phyloP scores from a whole-genome alignment of 208 protist genomes.

The Leishmania lainsoni region DNA sequence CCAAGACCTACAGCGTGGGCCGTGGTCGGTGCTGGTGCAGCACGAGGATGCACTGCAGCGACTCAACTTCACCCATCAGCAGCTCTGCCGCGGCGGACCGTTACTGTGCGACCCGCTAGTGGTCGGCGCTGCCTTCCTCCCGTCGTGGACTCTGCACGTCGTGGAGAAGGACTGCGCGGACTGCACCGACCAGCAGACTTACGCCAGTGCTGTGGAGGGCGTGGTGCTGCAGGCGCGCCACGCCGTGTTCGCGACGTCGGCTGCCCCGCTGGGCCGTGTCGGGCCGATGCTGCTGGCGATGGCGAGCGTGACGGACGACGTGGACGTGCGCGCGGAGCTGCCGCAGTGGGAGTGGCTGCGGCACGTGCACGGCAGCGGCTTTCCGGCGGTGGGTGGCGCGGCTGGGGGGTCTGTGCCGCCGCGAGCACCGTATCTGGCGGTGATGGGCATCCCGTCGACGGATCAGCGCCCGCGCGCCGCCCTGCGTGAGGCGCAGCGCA shows the following conservation, averaged over 20 bases:
- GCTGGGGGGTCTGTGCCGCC: neutral
- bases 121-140: neutral
- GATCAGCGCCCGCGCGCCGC: too few relatives aligned
- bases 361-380: constrained; percentile 6
- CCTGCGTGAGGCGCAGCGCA: too few relatives aligned
- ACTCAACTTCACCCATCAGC: neutral
- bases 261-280: constrained; percentile 20
- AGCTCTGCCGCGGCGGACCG: neutral
- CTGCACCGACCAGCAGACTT: neutral
- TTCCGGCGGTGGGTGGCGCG: neutral
- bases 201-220: neutral
- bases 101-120: neutral
- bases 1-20: neutral
- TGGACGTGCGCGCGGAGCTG: constrained; percentile 10
- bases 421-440: too few relatives aligned
- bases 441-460: too few relatives aligned
- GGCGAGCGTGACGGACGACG: constrained; percentile 33
- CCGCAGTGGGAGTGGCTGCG: constrained; percentile 22
- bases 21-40: constrained; percentile 8
- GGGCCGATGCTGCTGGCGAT: constrained; percentile 38
- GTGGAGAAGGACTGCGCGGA: neutral
- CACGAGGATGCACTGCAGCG: neutral
- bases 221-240: neutral
- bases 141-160: constrained; percentile 3
- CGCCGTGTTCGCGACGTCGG: constrained; percentile 14